These are phyloP conservation scores for Fusarium continuum DNA, from an alignment of 2,329 filamentous ascomycete species.

Conservation along the genomic window DNA sequence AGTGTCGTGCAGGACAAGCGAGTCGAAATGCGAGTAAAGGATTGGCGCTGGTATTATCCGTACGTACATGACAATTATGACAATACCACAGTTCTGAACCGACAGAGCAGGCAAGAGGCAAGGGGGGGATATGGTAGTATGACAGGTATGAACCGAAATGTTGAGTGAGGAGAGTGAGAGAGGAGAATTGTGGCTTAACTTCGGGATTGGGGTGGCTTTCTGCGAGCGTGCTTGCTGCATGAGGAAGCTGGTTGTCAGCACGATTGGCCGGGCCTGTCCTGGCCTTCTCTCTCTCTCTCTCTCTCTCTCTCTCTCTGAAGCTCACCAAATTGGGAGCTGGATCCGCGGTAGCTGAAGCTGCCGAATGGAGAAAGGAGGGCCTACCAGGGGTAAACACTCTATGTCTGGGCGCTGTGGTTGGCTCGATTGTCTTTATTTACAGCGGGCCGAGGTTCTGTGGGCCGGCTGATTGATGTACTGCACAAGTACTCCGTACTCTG, in stretches of 20 bases:
- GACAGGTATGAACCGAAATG: neutral
- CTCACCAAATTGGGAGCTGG: constrained; percentile 27
- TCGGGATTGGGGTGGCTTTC: too few species aligned
- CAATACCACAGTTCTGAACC: neutral
- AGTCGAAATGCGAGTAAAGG: neutral
- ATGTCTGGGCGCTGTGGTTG: constrained; percentile 10
- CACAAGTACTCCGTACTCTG: neutral
- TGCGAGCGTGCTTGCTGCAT: constrained; percentile 14
- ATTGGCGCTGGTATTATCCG: neutral
- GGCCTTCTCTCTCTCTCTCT: too few species aligned
- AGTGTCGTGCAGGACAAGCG: constrained; percentile 20
- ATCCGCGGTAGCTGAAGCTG: constrained; percentile 28
- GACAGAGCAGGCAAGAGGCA: neutral
- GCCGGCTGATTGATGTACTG: constrained; percentile 6
- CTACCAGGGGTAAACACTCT: constrained; percentile 33
- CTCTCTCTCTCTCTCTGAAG: too few species aligned
- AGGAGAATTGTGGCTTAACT: neutral
- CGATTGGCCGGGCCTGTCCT: too few species aligned
- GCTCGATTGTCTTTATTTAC: constrained; percentile 14
- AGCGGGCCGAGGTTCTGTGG: constrained; percentile 33
- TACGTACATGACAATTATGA: neutral
- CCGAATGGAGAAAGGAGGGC: constrained; percentile 19
- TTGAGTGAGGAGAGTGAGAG: neutral
- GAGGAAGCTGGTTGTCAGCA: constrained; percentile 31
- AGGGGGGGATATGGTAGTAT: neutral